phyloP scores from a whole-genome alignment of 1,139 yeast genomes.

The Suhomyces bolitotheri region DNA sequence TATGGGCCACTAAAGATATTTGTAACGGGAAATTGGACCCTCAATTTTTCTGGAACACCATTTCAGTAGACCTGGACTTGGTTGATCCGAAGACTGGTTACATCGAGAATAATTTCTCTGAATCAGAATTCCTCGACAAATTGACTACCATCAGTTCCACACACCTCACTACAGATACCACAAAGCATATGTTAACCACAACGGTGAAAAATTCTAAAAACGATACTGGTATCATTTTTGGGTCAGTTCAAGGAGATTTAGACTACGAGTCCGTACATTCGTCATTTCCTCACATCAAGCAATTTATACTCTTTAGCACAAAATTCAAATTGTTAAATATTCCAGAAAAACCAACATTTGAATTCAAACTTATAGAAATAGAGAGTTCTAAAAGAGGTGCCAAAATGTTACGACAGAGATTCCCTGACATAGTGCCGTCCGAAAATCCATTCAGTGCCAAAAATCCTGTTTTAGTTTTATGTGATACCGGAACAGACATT shows the following conservation, averaged over 20 bases:
- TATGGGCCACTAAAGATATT: constrained; percentile 61
- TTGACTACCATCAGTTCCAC: neutral
- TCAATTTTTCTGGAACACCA: constrained; percentile 55
- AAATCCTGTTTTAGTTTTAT: constrained; percentile 42
- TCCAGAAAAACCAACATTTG: constrained; percentile 18
- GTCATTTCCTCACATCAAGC: constrained; percentile 15
- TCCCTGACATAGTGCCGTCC: constrained; percentile 38
- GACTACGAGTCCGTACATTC: constrained; percentile 13
- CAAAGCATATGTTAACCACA: constrained; percentile 11
- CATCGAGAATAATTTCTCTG: constrained; percentile 39
- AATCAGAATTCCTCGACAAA: constrained; percentile 15
- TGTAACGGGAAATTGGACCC: constrained; percentile 50
- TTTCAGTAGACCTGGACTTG: constrained; percentile 13
- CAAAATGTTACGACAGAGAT: constrained; percentile 46
- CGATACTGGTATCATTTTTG: constrained; percentile 34
- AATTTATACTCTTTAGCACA: constrained; percentile 30
- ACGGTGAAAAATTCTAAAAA: constrained; percentile 12
- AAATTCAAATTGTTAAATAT: constrained; percentile 19
- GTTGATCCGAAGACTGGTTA: constrained; percentile 33
- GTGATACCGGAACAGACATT: constrained; percentile 68
- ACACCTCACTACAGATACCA: neutral
- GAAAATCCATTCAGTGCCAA: constrained; percentile 12
- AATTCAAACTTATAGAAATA: constrained; percentile 25
- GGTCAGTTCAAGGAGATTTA: constrained; percentile 24
- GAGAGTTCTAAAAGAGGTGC: constrained; percentile 63